These are phyloP conservation scores for Pseudopyricularia javanii DNA, from an alignment of 2,329 filamentous ascomycete species.

Conservation along the genomic window DNA sequence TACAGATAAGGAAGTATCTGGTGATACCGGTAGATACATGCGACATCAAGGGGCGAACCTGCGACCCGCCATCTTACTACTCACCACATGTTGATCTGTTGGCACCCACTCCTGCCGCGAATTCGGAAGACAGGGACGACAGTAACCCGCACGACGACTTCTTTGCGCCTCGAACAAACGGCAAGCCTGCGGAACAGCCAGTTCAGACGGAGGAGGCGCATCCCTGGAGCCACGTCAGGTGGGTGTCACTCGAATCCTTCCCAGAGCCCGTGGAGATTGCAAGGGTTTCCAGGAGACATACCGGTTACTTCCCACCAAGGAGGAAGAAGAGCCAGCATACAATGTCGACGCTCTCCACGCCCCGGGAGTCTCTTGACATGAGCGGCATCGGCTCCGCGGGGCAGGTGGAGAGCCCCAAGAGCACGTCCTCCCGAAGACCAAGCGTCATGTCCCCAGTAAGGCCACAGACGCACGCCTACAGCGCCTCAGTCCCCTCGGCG, in stretches of 20 bases:
- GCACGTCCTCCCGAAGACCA: slow-evolving; percentile 25
- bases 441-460: slow-evolving; percentile 19
- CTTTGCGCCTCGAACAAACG: slow-evolving; percentile 24
- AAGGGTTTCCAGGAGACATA: slow-evolving; percentile 63
- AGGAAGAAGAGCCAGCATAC: slow-evolving; percentile 70
- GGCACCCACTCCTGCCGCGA: slow-evolving; percentile 28
- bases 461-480: slow-evolving; percentile 12
- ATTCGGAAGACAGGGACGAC: neutral
- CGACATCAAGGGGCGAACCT: slow-evolving; percentile 63
- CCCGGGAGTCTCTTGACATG: slow-evolving; percentile 52
- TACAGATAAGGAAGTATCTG: slow-evolving; percentile 72
- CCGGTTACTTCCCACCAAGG: slow-evolving; percentile 87
- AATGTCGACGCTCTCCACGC: slow-evolving; percentile 54
- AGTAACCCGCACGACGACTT: slow-evolving; percentile 23
- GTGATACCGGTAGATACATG: slow-evolving; percentile 84
- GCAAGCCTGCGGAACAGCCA: slow-evolving; percentile 14
- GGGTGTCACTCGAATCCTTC: slow-evolving; percentile 67
- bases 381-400: slow-evolving; percentile 24
- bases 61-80: slow-evolving; percentile 36
- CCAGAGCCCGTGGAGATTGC: slow-evolving; percentile 69
- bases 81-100: slow-evolving; percentile 35
- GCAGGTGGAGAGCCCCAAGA: slow-evolving; percentile 19
- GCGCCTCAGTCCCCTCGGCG: slow-evolving; percentile 14
- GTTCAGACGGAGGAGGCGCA: slow-evolving; percentile 38
- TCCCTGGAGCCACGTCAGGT: slow-evolving; percentile 78